A percentile compares a stretch with the other conserved stretches of the same genome.
These are phyloP conservation scores for Aspergillus funiculosus DNA, from an alignment of 495 filamentous ascomycete genomes.

Conservation along the genomic window DNA sequence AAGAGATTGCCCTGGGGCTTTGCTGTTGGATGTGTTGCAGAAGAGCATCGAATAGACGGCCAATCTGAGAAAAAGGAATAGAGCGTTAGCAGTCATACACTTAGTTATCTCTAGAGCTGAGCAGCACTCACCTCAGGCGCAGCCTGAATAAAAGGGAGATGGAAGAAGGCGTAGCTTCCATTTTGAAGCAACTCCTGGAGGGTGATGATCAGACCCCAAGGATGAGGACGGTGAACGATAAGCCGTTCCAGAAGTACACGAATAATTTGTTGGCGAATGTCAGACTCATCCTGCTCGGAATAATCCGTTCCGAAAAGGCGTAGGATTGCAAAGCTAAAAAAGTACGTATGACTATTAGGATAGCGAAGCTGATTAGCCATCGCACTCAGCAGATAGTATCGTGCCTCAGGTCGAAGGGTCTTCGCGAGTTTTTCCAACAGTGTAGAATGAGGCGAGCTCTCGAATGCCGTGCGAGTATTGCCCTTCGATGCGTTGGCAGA, in stretches of 20 bases:
- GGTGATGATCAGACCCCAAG: conserved; percentile 92
- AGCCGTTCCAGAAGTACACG: conserved; percentile 81
- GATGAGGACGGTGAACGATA: conserved; percentile 86
- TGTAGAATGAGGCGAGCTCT: conserved; percentile 64
- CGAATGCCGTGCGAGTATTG: conserved; percentile 57
- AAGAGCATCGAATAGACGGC: conserved; percentile 46
- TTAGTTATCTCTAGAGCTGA: neutral
- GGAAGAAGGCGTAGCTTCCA: conserved; percentile 81
- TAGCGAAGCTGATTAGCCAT: conserved; percentile 91
- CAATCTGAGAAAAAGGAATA: no score
- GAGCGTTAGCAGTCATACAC: no score
- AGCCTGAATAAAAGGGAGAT: conserved; percentile 83
- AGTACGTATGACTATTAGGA: conserved; percentile 83
- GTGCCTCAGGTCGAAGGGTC: conserved; percentile 66
- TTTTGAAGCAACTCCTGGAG: conserved; percentile 89
- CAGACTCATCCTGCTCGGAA: conserved; percentile 68
- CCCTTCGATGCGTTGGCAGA: conserved; percentile 50
- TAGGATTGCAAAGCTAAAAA: conserved; percentile 82
- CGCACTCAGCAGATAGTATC: conserved; percentile 76
- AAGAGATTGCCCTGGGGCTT: conserved; percentile 40
- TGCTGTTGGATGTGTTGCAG: conserved; percentile 48
- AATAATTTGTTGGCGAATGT: conserved; percentile 84
- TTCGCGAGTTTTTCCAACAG: conserved; percentile 71
- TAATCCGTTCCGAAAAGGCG: conserved; percentile 78
- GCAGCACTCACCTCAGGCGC: conserved; percentile 64